These are phyloP conservation scores for Saxophila tyrrhenica DNA, from an alignment of 495 filamentous ascomycete species.

Conservation along the genomic window DNA sequence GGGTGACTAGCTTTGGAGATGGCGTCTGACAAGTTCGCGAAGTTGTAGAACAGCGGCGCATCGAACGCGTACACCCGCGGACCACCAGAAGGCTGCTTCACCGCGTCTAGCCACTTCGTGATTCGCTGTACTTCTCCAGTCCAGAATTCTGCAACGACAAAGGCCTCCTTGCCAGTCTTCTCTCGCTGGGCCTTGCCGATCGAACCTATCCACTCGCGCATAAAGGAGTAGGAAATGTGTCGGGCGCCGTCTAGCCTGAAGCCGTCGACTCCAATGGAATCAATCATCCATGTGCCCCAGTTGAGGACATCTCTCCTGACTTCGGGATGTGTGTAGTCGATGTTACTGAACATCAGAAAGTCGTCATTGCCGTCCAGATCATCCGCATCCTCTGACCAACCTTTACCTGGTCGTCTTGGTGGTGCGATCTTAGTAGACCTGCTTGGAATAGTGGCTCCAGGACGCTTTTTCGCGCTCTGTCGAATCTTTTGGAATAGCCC, in stretches of 20 bases:
- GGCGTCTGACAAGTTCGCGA: constrained; percentile 23
- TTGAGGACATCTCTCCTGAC: constrained; percentile 50
- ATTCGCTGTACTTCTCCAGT: constrained; percentile 45
- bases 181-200: constrained; percentile 34
- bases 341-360: constrained; percentile 50
- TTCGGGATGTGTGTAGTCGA: constrained; percentile 57
- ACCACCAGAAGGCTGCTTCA: constrained; percentile 27
- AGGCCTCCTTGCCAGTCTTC: constrained; percentile 39
- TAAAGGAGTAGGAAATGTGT: constrained; percentile 57
- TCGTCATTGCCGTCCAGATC: constrained; percentile 61
- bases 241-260: constrained; percentile 67
- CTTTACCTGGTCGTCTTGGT: constrained; percentile 32
- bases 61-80: constrained; percentile 55
- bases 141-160: constrained; percentile 69
- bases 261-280: constrained; percentile 47
- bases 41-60: constrained; percentile 54
- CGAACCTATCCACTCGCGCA: constrained; percentile 45
- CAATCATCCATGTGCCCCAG: constrained; percentile 57
- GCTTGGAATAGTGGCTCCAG: too few species aligned
- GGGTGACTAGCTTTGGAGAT: constrained; percentile 9
- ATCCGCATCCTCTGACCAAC: constrained; percentile 56
- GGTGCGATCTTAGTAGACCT: neutral
- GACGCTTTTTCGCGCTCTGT: too few species aligned
- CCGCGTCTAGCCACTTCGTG: constrained; percentile 45
- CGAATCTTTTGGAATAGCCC: too few species aligned